Base-by-base conservation (phyloP, 1,139 yeast genomes). In the Scheffersomyces insectosa region DNA sequence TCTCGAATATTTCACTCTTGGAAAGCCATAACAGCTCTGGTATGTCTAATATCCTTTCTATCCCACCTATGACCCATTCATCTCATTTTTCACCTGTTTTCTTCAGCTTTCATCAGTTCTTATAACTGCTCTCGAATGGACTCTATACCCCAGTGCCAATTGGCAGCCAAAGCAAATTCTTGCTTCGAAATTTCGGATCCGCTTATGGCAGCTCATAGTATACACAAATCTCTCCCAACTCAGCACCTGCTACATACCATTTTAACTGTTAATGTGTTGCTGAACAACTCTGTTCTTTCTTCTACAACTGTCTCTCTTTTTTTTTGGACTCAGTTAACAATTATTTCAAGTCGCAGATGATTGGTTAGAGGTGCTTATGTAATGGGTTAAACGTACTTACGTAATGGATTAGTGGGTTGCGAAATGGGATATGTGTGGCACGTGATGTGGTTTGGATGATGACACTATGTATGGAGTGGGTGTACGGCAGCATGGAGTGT, bases 331-430 rank as follows among this genome's bases (percentile, higher is more conserved):
- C 25, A 20, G 16, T 16, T 20, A 20, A 20, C 8, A 37, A 39
- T 43, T 38, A 44, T 42, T 45, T 45, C 43, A 43, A 45, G 43
- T 33, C 48, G 46, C 44, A 38, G 40, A 27, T 45, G 48, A 45
- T 45, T 45, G 48, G 48, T 44, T 39, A 15, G 30, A 23, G 13
- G 2, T 3, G 5, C 13, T 28, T 36, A 43, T 39, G 44, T 20
- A 20, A 20, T 5, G 8, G 25, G 6, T 20, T 20, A 20, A n/a
- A n/a, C n/a, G 2, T 3, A 3, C 13, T 28, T 36, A 43, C 40
- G 44, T 20, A 20, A 20, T 5, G 8, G 25, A 20, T 20, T 20
- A 20, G 7, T 20, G 6, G 9, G 25, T 20, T 20, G 25, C 8
- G 25, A 20, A 20, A n/a, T 16, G 30, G 14, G 35, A 33, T 14